Conservation (phyloP, 1,139 yeast genomes). For the Petasospora fabianii region DNA sequence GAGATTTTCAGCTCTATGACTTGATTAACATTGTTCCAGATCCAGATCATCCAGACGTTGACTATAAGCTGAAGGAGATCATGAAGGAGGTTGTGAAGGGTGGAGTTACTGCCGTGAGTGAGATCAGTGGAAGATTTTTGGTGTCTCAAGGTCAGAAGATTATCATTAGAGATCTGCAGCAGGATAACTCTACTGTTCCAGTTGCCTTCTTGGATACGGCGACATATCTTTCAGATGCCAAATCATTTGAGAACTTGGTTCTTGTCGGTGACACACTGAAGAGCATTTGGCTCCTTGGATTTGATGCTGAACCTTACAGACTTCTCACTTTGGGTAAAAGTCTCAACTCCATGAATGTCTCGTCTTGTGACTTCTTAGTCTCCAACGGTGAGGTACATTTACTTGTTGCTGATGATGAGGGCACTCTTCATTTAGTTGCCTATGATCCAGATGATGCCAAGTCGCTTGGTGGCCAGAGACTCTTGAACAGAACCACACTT, state of each 20-base stretch:
- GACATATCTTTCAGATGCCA: conserved; percentile 73
- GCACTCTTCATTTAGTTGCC: conserved; percentile 70
- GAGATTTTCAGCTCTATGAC: conserved; percentile 72
- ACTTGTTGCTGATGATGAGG: conserved; percentile 66
- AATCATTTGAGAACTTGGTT: conserved; percentile 76
- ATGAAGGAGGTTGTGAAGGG: conserved; percentile 79
- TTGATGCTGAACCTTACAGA: conserved; percentile 92
- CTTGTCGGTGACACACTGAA: conserved; percentile 78
- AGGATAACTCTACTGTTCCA: conserved; percentile 77
- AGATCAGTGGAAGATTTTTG: conserved; percentile 78
- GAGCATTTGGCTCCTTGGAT: conserved; percentile 81
- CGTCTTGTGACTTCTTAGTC: conserved; percentile 64
- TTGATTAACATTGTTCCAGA: conserved; percentile 86
- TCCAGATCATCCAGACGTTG: conserved; percentile 82
- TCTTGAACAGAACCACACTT: conserved; percentile 69
- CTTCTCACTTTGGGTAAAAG: conserved; percentile 80
- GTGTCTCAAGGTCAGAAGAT: conserved; percentile 88
- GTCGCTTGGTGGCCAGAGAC: conserved; percentile 74
- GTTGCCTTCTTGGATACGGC: conserved; percentile 91
- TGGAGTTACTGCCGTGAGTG: conserved; percentile 76
- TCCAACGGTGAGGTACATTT: conserved; percentile 67
- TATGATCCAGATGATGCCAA: conserved; percentile 91
- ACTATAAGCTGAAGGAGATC: conserved; percentile 72
- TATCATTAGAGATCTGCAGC: conserved; percentile 77
- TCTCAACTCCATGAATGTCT: conserved; percentile 55